Evolutionary conservation across 2,329 filamentous ascomycete genomes (phyloP).

Genomic region (Xylaria sp.): DNA sequence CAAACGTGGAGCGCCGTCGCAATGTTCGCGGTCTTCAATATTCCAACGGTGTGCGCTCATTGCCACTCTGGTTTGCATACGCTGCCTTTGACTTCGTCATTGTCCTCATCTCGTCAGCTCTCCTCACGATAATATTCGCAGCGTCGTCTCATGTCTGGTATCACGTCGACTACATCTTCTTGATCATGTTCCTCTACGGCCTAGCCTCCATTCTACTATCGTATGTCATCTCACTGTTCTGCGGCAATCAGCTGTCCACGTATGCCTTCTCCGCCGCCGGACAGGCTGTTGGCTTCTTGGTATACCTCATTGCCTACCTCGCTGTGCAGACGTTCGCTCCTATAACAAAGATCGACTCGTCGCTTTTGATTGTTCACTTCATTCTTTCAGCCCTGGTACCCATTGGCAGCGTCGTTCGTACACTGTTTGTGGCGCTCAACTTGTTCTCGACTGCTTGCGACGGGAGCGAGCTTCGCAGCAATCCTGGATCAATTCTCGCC

Average conservation of each 20-base stretch:
- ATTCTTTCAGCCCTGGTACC: constrained; percentile 69
- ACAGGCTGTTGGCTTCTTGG: constrained; percentile 66
- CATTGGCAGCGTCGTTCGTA: constrained; percentile 66
- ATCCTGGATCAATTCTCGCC: constrained; percentile 64
- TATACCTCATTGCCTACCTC: constrained; percentile 68
- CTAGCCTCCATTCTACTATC: constrained; percentile 69
- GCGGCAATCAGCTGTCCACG: constrained; percentile 71
- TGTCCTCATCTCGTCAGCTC: constrained; percentile 59
- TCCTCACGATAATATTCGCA: constrained; percentile 65
- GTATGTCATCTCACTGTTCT: constrained; percentile 77
- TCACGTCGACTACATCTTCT: constrained; percentile 72
- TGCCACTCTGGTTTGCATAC: constrained; percentile 83
- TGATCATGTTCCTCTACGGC: constrained; percentile 76
- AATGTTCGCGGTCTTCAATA: constrained; percentile 83
- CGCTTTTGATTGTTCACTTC: constrained; percentile 67
- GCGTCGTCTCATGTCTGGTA: constrained; percentile 65
- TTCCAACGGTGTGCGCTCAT: constrained; percentile 78
- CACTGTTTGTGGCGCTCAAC: constrained; percentile 74
- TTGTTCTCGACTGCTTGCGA: constrained; percentile 76
- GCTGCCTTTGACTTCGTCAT: constrained; percentile 73
- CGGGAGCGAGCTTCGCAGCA: constrained; percentile 55
- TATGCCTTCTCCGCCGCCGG: constrained; percentile 78
- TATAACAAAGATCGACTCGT: constrained; percentile 60
- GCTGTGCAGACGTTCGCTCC: constrained; percentile 69
- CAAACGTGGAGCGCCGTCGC: constrained; percentile 72